Conservation (phyloP, 2,329 filamentous ascomycete species). For the Xylaria sp. region DNA sequence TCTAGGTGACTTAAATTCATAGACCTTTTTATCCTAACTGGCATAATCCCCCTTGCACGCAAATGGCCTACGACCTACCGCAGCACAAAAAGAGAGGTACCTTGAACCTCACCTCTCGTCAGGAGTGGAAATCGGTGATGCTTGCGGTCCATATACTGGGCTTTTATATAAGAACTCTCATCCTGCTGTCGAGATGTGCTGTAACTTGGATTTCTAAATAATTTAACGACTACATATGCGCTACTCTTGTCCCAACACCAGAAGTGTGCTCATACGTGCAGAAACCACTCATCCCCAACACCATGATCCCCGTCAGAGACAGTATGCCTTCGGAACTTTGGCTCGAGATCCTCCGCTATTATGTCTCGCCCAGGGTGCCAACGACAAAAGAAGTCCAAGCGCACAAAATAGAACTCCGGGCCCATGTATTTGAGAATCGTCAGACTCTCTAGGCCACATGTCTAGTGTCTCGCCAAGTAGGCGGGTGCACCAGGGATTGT, state of each 20-base stretch:
- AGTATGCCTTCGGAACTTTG: not conserved
- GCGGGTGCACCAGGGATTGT: not conserved
- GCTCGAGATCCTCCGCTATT: slow-evolving; percentile 8
- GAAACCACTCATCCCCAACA: not conserved
- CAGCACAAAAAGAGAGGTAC: too few relatives aligned
- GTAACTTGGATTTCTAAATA: too few relatives aligned
- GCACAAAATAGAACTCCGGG: slow-evolving; percentile 2
- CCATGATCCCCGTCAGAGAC: not conserved
- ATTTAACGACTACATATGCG: too few relatives aligned
- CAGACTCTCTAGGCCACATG: slow-evolving; percentile 6
- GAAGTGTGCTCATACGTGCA: not conserved
- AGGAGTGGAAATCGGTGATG: too few relatives aligned
- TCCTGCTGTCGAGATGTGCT: too few relatives aligned
- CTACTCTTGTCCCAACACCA: not conserved
- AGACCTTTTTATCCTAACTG: too few relatives aligned
- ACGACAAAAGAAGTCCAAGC: slow-evolving; percentile 6
- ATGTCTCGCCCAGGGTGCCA: not conserved
- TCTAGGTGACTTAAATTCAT: too few relatives aligned
- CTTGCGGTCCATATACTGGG: too few relatives aligned
- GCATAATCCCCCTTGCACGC: too few relatives aligned
- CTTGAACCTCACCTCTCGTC: too few relatives aligned
- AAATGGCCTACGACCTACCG: too few relatives aligned
- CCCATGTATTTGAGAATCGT: slow-evolving; percentile 9
- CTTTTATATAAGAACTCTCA: too few relatives aligned
- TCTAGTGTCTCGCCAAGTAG: slow-evolving; percentile 7